phyloP scores from a whole-genome alignment of 2,329 filamentous ascomycete genomes.

The Blastomyces silverae region DNA sequence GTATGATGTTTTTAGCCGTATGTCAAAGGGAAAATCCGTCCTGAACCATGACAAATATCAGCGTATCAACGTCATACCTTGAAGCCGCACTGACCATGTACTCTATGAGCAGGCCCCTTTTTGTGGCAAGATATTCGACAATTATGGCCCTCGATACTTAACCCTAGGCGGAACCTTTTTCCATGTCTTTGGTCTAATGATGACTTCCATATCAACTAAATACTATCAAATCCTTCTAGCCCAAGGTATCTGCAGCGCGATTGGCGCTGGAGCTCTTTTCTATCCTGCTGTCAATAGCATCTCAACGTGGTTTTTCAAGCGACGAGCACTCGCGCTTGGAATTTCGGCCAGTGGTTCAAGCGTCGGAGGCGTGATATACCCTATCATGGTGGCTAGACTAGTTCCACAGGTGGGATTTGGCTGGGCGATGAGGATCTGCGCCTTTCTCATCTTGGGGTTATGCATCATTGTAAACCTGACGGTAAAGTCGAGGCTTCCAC shows the following conservation, averaged over 20 bases:
- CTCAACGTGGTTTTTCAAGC: slow-evolving; percentile 49
- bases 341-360: slow-evolving; percentile 50
- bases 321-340: slow-evolving; percentile 49
- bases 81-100: slow-evolving; percentile 24
- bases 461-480: slow-evolving; percentile 50
- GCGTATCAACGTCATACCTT: background rate
- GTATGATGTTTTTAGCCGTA: slow-evolving; percentile 49
- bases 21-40: slow-evolving; percentile 21
- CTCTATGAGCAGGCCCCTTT: slow-evolving; percentile 47
- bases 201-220: slow-evolving; percentile 48
- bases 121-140: slow-evolving; percentile 59
- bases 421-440: slow-evolving; percentile 52
- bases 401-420: slow-evolving; percentile 49
- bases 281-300: slow-evolving; percentile 37
- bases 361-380: slow-evolving; percentile 54
- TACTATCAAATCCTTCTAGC: slow-evolving; percentile 54
- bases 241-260: slow-evolving; percentile 49
- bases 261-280: slow-evolving; percentile 48
- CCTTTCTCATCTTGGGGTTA: slow-evolving; percentile 56
- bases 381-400: slow-evolving; percentile 54
- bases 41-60: slow-evolving; percentile 11
- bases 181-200: slow-evolving; percentile 55
- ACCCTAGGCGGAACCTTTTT: slow-evolving; percentile 47
- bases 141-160: slow-evolving; percentile 54
- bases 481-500: slow-evolving; percentile 43